phyloP scores from a whole-genome alignment of 2,329 filamentous ascomycete species.

The Ophiosphaerella herpotricha region DNA sequence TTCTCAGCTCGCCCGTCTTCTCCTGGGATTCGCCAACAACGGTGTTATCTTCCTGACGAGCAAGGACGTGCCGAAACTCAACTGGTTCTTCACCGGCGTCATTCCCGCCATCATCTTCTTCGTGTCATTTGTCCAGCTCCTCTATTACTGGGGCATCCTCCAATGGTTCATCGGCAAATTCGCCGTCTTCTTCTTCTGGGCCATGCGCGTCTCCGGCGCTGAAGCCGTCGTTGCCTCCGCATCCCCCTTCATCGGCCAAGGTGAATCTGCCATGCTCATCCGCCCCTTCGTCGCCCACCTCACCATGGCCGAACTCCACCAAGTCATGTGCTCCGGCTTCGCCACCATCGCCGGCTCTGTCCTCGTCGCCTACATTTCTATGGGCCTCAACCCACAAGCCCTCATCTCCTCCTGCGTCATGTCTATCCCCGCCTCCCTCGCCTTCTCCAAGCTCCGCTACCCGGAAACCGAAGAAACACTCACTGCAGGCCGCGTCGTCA shows the following conservation, averaged over 20 bases:
- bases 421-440: constrained; percentile 90
- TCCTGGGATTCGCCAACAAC: constrained; percentile 75
- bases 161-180: constrained; percentile 92
- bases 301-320: constrained; percentile 85
- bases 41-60: constrained; percentile 75
- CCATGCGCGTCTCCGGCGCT: constrained; percentile 81
- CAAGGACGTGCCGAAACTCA: constrained; percentile 45
- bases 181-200: constrained; percentile 90
- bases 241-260: constrained; percentile 92
- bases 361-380: constrained; percentile 80
- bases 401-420: constrained; percentile 92
- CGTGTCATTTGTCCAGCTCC: constrained; percentile 84
- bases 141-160: constrained; percentile 79
- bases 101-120: constrained; percentile 97
- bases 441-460: constrained; percentile 86
- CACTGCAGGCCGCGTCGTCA: constrained; percentile 78
- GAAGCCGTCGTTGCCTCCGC: constrained; percentile 94
- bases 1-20: constrained; percentile 70
- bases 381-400: constrained; percentile 83
- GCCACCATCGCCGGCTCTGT: constrained; percentile 91
- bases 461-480: constrained; percentile 86
- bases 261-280: constrained; percentile 92
- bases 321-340: constrained; percentile 90
- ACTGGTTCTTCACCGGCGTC: constrained; percentile 77
- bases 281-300: constrained; percentile 83